Base-by-base conservation (phyloP, 495 filamentous ascomycete genomes). In the Daldinia grandis region DNA sequence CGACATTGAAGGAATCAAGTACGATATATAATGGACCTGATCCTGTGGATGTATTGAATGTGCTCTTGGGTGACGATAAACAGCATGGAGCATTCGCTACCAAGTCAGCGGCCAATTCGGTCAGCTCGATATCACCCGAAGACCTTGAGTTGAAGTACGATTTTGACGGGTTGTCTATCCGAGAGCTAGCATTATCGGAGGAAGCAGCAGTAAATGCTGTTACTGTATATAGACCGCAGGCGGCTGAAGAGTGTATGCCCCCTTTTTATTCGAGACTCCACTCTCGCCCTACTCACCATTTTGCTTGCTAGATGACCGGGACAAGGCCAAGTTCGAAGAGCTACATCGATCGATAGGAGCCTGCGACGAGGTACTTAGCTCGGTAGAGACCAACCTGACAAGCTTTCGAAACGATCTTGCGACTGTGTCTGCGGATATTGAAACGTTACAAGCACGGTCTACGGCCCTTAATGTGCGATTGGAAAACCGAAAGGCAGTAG, bases 391-490 rank as follows among this genome's bases (percentile, higher is more conserved):
- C 17, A 98, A 97, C 75, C 81, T 99, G 55, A 92, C 92, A 47
- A 93, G 90, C 75, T 99, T 99, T 74, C 93, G 94, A 79, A 91
- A 91, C 55, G 95, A 99, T 77, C 85, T 99, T 14, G 94, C 93
- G 3, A 87, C 87, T 1, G 96, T 99, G 5, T 97, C 95, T 8
- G 89, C 92, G 3, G 95, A 99, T 75, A 99, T 99, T 28, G 96
- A 99, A 80, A 93, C 88, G 14, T 82, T 99, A 17, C 95, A 99
- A 78, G 88, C 90, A 33, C 89, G 94, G 17, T 98, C 95, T 2
- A 88, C 89, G 5, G 87, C 90, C 33, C 78, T 99, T 66, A 98
- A 94, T 70, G 87, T 90, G n/a, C 89, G 93, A 78, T 80, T 98
- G 33, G 91, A 95, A 73, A 98, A 98, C 72, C 84, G 95, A 24